A percentile compares a stretch with the other conserved stretches of the same genome.
Evolutionary conservation across 164 flowering plant genomes (phyloP).

Genomic region (Liriodendron chinense): DNA sequence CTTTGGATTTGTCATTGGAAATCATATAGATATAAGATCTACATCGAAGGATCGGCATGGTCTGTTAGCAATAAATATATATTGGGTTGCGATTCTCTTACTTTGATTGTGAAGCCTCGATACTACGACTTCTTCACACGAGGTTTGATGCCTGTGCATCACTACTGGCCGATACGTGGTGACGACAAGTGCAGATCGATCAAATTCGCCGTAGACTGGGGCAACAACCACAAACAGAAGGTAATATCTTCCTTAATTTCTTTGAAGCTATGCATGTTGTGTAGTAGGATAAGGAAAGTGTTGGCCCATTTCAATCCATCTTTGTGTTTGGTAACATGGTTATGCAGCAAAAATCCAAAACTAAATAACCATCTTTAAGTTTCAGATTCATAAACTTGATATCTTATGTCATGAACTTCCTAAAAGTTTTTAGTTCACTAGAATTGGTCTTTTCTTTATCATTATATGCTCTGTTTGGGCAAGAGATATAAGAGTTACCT

Average conservation of each 20-base stretch:
- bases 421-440: too few relatives aligned
- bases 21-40: conserved; percentile 51
- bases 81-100: conserved; percentile 58
- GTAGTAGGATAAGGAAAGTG: not conserved
- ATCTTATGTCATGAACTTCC: not conserved
- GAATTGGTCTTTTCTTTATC: too few relatives aligned
- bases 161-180: conserved; percentile 66
- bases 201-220: conserved; percentile 73
- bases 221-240: conserved; percentile 50
- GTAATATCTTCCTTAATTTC: conserved; percentile 22
- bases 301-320: not conserved
- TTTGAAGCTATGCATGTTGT: not conserved
- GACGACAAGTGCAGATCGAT: conserved; percentile 43
- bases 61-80: conserved; percentile 74
- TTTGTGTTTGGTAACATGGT: too few relatives aligned
- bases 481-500: too few relatives aligned
- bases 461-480: too few relatives aligned
- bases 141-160: conserved; percentile 49
- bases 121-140: conserved; percentile 68
- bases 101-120: conserved; percentile 39
- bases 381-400: not conserved
- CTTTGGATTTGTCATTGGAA: not conserved
- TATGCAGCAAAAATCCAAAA: too few relatives aligned
- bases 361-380: not conserved
- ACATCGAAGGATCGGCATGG: conserved; percentile 70